Percentiles rank a stretch among this genome's conserved stretches.
These are phyloP conservation scores for Cercospora brassicicola DNA, from an alignment of 2,329 filamentous ascomycete genomes.

Conservation along the genomic window DNA sequence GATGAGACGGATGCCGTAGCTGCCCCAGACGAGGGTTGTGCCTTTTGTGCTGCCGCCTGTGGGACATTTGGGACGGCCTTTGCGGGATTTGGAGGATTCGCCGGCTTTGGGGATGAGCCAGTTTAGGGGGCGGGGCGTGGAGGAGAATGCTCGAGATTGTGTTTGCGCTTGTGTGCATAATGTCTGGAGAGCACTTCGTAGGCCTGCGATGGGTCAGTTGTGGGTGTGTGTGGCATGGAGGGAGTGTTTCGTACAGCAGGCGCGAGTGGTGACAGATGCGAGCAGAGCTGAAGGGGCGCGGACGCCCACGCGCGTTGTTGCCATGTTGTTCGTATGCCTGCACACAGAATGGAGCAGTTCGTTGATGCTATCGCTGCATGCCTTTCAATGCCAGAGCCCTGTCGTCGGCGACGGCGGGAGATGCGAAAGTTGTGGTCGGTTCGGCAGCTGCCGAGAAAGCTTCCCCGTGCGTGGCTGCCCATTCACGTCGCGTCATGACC, in stretches of 20 bases:
- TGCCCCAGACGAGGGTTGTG: slow-evolving; percentile 93
- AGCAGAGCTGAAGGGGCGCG: slow-evolving; percentile 26
- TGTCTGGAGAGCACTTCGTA: slow-evolving; percentile 33
- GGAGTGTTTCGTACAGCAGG: slow-evolving; percentile 31
- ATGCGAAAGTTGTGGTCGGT: slow-evolving; percentile 1
- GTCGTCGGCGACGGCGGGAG: not conserved
- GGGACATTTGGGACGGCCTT: slow-evolving; percentile 81
- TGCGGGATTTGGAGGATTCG: slow-evolving; percentile 82
- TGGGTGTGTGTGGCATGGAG: not conserved
- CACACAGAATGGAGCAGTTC: not conserved
- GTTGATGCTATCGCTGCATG: not conserved
- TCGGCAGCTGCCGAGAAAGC: not conserved
- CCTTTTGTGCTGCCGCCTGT: slow-evolving; percentile 90
- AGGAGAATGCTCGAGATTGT: slow-evolving; percentile 32
- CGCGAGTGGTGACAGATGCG: slow-evolving; percentile 33
- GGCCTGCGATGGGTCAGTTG: slow-evolving; percentile 40
- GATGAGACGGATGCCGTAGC: slow-evolving; percentile 89
- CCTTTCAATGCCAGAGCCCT: not conserved
- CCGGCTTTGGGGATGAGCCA: slow-evolving; percentile 83
- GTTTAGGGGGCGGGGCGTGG: slow-evolving; percentile 47
- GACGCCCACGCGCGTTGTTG: slow-evolving; percentile 8
- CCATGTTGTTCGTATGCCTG: not conserved
- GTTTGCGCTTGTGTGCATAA: slow-evolving; percentile 29
- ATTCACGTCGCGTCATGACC: slow-evolving; percentile 9
- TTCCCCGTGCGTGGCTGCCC: not conserved